Conservation (phyloP, 2,329 filamentous ascomycete genomes). For the Ophioceras dolichostomum region DNA sequence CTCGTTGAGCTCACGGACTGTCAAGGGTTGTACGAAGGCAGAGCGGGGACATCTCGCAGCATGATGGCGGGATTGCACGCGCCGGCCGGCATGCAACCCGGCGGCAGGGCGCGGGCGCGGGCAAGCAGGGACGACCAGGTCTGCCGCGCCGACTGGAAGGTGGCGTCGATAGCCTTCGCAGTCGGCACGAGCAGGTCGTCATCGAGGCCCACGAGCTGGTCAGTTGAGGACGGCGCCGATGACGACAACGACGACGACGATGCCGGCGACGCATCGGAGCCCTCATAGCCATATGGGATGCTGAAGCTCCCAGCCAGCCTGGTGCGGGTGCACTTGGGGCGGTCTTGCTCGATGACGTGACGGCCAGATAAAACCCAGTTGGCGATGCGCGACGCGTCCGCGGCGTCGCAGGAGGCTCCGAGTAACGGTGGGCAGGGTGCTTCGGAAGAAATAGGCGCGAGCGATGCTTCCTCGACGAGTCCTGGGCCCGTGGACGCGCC, state of each 20-base stretch:
- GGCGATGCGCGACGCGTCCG: background rate
- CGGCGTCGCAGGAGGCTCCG: background rate
- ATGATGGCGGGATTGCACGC: conserved; percentile 2
- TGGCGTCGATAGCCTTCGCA: background rate
- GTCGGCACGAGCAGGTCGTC: conserved; percentile 1
- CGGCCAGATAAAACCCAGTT: background rate
- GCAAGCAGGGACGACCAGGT: background rate
- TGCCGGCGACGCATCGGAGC: too few species aligned
- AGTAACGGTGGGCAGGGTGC: background rate
- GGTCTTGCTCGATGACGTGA: background rate
- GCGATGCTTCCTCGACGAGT: background rate
- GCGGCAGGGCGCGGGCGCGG: background rate
- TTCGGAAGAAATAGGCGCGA: background rate
- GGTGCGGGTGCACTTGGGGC: background rate
- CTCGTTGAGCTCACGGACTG: too few species aligned
- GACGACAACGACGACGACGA: too few species aligned
- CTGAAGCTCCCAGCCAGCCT: too few species aligned
- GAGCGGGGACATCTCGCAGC: conserved; percentile 2
- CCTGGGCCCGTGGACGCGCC: too few species aligned
- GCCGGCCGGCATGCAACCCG: background rate
- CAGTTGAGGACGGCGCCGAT: background rate
- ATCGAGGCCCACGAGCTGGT: conserved; percentile 1
- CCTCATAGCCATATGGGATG: too few species aligned
- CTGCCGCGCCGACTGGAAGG: background rate
- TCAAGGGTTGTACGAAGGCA: too few species aligned